Evolutionary conservation across 1,284 basidiomycete genomes (phyloP).

Genomic region (Waitea zeae): DNA sequence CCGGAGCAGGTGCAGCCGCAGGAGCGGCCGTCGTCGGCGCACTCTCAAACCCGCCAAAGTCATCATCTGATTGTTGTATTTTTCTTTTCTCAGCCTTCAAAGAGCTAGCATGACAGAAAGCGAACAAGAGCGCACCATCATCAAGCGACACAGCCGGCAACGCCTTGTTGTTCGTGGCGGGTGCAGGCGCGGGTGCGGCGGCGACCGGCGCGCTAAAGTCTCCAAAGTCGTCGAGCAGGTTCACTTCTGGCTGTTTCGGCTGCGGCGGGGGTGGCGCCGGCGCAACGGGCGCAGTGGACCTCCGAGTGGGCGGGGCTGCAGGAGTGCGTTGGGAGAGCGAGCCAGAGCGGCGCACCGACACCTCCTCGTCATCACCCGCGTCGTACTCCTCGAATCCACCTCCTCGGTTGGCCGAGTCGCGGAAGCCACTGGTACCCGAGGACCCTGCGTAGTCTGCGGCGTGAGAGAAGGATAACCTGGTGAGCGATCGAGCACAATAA

Average conservation of each 20-base stretch:
- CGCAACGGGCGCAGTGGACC: slow-evolving; percentile 23
- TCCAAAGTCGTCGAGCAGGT: slow-evolving; percentile 19
- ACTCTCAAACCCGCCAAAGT: not conserved
- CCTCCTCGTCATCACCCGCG: slow-evolving; percentile 85
- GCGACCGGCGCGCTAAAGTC: too few species aligned
- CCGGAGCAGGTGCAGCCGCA: not conserved
- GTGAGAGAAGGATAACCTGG: too few species aligned
- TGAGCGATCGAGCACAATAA: too few species aligned
- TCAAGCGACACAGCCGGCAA: not conserved
- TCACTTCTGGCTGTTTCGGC: slow-evolving; percentile 14
- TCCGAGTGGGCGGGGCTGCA: slow-evolving; percentile 19
- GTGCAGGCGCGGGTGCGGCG: not conserved
- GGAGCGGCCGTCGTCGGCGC: too few species aligned
- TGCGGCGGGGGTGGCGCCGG: slow-evolving; percentile 20
- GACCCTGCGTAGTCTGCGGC: too few species aligned
- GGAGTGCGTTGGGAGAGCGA: slow-evolving; percentile 14
- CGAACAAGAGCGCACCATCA: not conserved
- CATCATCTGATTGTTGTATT: not conserved
- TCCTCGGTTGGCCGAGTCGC: slow-evolving; percentile 29
- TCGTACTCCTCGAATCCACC: slow-evolving; percentile 85
- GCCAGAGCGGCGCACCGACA: slow-evolving; percentile 20
- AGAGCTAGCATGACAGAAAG: too few species aligned
- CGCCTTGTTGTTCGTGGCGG: not conserved
- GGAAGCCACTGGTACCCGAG: slow-evolving; percentile 22
- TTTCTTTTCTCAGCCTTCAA: not conserved